Evolutionary conservation across 192 early-diverging fungal species (phyloP), one percentile per base, ranked within the genome.

Genomic region (Cladochytrium replicatum): DNA sequence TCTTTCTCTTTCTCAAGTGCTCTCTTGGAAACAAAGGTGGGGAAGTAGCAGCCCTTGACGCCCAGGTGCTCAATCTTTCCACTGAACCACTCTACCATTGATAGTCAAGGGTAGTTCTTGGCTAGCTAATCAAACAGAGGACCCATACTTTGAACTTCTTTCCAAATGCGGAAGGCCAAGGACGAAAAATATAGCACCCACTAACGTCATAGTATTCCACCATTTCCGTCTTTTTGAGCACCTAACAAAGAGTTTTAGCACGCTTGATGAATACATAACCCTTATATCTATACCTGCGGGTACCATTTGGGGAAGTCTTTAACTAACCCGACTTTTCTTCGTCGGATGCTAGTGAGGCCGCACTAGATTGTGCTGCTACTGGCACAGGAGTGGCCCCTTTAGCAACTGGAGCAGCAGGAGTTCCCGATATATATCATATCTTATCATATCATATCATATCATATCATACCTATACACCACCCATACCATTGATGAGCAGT

Each of bases 111-210:
- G n/a, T n/a, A n/a, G n/a, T n/a, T n/a, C n/a, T n/a, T n/a, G n/a
- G n/a, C n/a, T n/a, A n/a, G n/a, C n/a, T n/a, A n/a, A n/a, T n/a
- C n/a, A n/a, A n/a, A n/a, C n/a, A n/a, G n/a, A n/a, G n/a, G n/a
- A n/a, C n/a, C n/a, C n/a, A n/a, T 61, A 83, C 85, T 74, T 57
- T 94, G 91, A 49, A 99, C 89, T 65, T 87, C 77, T 68, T 96
- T 85, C 96, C 96, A 99, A 51, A 99, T 84, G 61, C 84, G 88
- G 82, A 84, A 94, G 22, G 77, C 69, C 84, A 82, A 11, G 96
- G 96, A 65, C 96, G 87, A 52, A 99, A 75, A 51, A 99, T 97
- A 58, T 97, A 99, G 72, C 96, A 99, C 39, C 96, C 96, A 59
- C 83, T 86, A 31, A 99, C 84, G 63, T 95, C 88, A 75, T 99